A percentile compares a stretch with the other conserved stretches of the same genome.
phyloP scores from a whole-genome alignment of 179 eudicot species.

The Spergularia azorica region DNA sequence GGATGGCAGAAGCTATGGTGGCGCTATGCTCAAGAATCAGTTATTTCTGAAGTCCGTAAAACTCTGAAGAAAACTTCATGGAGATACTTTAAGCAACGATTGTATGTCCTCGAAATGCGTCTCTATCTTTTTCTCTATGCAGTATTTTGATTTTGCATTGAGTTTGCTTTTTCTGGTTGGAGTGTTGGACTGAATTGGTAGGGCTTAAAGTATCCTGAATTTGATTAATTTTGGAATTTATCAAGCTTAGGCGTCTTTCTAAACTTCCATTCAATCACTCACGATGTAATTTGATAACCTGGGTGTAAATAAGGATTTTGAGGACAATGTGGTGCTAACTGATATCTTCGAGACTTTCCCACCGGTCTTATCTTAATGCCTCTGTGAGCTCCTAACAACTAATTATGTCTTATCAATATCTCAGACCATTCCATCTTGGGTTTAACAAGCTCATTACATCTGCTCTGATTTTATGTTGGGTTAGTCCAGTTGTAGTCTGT shows the following conservation, averaged over 20 bases:
- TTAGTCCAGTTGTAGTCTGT: neutral
- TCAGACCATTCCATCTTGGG: neutral
- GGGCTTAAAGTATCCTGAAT: neutral
- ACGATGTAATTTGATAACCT: neutral
- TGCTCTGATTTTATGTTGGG: neutral
- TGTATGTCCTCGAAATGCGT: slow-evolving; percentile 51
- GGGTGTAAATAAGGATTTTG: neutral
- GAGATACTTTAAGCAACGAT: slow-evolving; percentile 74
- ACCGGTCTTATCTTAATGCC: too few species aligned
- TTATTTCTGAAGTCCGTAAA: slow-evolving; percentile 75
- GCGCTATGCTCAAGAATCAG: slow-evolving; percentile 89
- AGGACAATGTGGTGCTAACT: neutral
- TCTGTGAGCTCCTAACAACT: too few species aligned
- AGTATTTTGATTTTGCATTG: neutral
- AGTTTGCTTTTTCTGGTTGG: too few species aligned
- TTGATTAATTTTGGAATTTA: slow-evolving; percentile 1
- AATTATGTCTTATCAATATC: neutral
- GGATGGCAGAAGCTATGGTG: slow-evolving; percentile 96
- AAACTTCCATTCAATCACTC: neutral
- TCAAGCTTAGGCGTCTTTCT: slow-evolving; percentile 7
- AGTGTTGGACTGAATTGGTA: too few species aligned
- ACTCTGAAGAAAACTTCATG: slow-evolving; percentile 77
- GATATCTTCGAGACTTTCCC: neutral
- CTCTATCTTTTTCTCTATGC: neutral
- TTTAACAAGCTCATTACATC: neutral